phyloP scores from a whole-genome alignment of 768 basidiomycete species.

The Tubosaeta brunneosetosa region DNA sequence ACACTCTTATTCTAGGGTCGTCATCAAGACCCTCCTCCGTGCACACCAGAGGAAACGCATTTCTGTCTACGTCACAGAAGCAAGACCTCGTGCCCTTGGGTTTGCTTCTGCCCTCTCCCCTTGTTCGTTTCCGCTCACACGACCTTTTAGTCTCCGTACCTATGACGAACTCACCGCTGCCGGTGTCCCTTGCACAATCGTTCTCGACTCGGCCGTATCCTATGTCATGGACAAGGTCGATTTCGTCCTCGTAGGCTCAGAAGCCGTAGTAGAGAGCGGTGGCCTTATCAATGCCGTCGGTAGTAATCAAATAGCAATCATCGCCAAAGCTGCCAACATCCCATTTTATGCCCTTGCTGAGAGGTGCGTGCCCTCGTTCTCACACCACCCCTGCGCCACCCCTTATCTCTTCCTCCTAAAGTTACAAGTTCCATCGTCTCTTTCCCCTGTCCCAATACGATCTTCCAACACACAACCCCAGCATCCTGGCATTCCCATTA shows the following conservation, averaged over 20 bases:
- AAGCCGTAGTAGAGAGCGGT: conserved; percentile 97
- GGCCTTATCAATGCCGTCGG: conserved; percentile 91
- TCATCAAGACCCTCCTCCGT: conserved; percentile 85
- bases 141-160: conserved; percentile 71
- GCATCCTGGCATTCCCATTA: conserved; percentile 66
- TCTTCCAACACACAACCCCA: conserved; percentile 75
- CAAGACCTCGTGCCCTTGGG: conserved; percentile 86
- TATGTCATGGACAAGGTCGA: conserved; percentile 97
- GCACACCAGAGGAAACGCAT: conserved; percentile 91
- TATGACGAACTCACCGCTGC: conserved; percentile 78
- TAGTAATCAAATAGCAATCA: conserved; percentile 94
- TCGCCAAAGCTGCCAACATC: conserved; percentile 90
- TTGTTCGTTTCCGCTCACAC: neutral
- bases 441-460: conserved; percentile 92
- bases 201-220: conserved; percentile 93
- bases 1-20: conserved; percentile 94
- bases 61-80: conserved; percentile 97
- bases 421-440: conserved; percentile 96
- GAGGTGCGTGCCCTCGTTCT: conserved; percentile 47
- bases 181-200: conserved; percentile 92
- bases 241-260: conserved; percentile 93
- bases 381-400: conserved; percentile 17
- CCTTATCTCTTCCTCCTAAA: conserved; percentile 32
- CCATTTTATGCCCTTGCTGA: conserved; percentile 96
- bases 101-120: conserved; percentile 32